Base-by-base conservation (phyloP, 202 grass and related monocot species). In the Saccharum hybrid region DNA sequence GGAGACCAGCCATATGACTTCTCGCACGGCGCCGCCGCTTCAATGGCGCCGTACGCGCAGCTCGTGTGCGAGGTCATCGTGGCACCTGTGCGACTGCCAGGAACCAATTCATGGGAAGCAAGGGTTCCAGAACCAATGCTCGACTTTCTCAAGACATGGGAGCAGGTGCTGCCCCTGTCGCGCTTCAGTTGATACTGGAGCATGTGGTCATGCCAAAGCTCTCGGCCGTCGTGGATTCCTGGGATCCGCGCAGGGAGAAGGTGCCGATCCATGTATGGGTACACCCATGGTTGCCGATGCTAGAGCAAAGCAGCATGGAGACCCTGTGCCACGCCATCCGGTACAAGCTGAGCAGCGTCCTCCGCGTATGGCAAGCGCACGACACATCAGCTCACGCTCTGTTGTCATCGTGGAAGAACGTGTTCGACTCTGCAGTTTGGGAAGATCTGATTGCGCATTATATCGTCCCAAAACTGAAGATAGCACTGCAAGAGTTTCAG, bases 61-160 rank as follows among this genome's bases (percentile, higher is more conserved):
- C 81, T 97, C 28, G 90, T 88, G 59, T 80, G 67, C 0, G 94
- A 94, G 72, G 84, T 94, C 71, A 78, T 97, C 77, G 65, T 94
- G 18, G 90, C 90, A 36, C 81, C 79, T 31, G 90, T 92, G 72
- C 83, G 90, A 82, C 81, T 86, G 52, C 73, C 78, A 5, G 88
- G 81, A 63, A 87, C 88, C 33, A 94, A 97, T 45, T 85, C 90
- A 6, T 92, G 94, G 94, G 81, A 90, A 33, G 94, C 90, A 31
- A 84, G 90, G 82, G 92, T 84, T 14, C 88, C 94, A 2, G 90
- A 94, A 61, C 90, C 92, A 8, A 94, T 97, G 94, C 90, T 97
- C 22, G 71, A 60, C 2, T 88, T 94, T 74, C 83, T 91, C 8
- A 82, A 88, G 65, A 42, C 57, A 3, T 94, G 92, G 92, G 86